Conservation (phyloP, 2,329 filamentous ascomycete species). For the Neoscytalidium dimidiatum region DNA sequence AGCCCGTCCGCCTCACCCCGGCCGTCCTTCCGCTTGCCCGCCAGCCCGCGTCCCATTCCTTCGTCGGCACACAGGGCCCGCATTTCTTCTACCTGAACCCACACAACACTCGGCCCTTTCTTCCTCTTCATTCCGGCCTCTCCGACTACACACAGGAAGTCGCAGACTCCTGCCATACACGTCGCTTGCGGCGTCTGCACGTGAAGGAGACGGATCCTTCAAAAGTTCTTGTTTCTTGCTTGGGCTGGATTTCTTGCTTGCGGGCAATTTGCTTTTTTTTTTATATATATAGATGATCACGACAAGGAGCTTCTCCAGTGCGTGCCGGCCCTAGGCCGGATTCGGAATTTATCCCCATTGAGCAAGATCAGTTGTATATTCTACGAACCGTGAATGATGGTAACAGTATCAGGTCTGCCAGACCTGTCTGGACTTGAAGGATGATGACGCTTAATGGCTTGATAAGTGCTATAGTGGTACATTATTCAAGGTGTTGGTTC, state of each 20-base stretch:
- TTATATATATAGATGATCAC: neutral
- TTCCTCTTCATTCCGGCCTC: too few species aligned
- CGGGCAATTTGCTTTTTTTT: neutral
- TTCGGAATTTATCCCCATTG: neutral
- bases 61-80: slow-evolving; percentile 71
- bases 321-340: neutral
- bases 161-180: slow-evolving; percentile 81
- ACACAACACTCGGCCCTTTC: slow-evolving; percentile 68
- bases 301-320: too few species aligned
- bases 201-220: slow-evolving; percentile 95
- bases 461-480: too few species aligned
- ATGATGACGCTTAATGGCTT: too few species aligned
- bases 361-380: neutral
- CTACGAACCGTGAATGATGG: too few species aligned
- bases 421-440: too few species aligned
- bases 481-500: too few species aligned
- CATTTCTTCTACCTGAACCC: slow-evolving; percentile 94
- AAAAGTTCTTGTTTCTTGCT: too few species aligned
- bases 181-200: slow-evolving; percentile 77
- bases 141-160: neutral
- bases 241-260: neutral
- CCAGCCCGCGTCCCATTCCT: slow-evolving; percentile 85
- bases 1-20: neutral
- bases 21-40: too few species aligned
- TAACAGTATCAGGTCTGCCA: too few species aligned